Base-by-base conservation (phyloP, 2,329 filamentous ascomycete genomes). In the Penicillium corylophilum region DNA sequence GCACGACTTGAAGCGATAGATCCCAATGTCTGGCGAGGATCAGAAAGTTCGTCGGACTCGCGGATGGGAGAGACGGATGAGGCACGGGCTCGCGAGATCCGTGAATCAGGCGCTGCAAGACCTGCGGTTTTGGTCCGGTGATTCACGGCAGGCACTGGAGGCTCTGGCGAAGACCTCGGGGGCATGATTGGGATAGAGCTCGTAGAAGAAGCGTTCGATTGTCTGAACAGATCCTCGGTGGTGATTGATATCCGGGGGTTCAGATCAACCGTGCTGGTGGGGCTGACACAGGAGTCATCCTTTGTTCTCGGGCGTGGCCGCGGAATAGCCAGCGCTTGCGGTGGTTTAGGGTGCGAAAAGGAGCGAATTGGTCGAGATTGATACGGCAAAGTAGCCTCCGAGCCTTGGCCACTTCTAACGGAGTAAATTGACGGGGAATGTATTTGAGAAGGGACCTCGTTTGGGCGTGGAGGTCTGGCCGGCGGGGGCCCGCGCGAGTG, bases 41-140 rank as follows among this genome's bases (percentile, higher is more conserved):
- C 76, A 0, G 82, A 78, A 56, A 79, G 82, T 65, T 91, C 88
- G 68, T 23, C 23, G 22, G 22, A 26, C 22, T 91, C 88, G 0
- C 85, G 86, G 47, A 92, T 91, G 0, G 88, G 87, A 0, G 88
- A 88, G 23, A 91, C 86, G 53, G 80, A 86, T 0, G 86, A 88
- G 57, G 79, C 82, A 2, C 86, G 71, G 26, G 71, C 74, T 87
- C 62, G 87, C 86, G 54, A 66, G 64, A 48, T 56, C 15, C 54
- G 57, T 12, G 68, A 60, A 33, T 69, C 68, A 20, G 65, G 51
- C 15, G 65, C 68, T 9, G 68, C 68, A 40, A 65, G 64, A 39
- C 66, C 66, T 22, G 56, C 58, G 15, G 55, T 54, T 50, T 63
- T 66, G 47, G 62, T 64, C 45, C 64, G 61, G 10, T 65, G 57